These are phyloP conservation scores for Aspergillus brasiliensis DNA, from an alignment of 2,329 filamentous ascomycete genomes.

Conservation along the genomic window DNA sequence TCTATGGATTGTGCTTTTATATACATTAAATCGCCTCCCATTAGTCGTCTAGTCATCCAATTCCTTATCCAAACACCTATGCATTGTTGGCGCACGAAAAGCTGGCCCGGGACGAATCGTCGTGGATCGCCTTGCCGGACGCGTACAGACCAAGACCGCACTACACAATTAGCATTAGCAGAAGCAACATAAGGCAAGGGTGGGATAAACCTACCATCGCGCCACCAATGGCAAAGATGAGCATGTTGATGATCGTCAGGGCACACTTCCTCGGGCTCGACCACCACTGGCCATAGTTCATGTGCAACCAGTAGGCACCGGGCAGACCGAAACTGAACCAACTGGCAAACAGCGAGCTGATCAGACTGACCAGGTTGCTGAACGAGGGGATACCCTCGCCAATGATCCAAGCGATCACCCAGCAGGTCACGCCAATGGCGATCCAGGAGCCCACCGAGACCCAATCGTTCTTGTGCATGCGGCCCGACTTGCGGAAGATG, in stretches of 20 bases:
- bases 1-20: neutral
- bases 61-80: neutral
- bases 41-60: neutral
- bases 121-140: constrained; percentile 39
- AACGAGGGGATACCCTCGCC: constrained; percentile 71
- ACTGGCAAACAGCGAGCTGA: constrained; percentile 62
- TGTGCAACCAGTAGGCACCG: constrained; percentile 49
- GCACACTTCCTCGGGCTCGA: constrained; percentile 47
- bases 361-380: constrained; percentile 64
- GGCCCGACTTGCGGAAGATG: constrained; percentile 60
- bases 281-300: constrained; percentile 49
- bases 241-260: constrained; percentile 48
- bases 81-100: constrained; percentile 45
- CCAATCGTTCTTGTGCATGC: constrained; percentile 53
- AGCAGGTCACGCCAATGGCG: constrained; percentile 56
- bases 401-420: constrained; percentile 66
- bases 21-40: constrained; percentile 3
- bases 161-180: constrained; percentile 10
- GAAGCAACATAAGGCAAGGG: neutral
- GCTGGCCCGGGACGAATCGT: constrained; percentile 35
- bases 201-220: constrained; percentile 23
- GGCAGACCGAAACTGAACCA: constrained; percentile 59
- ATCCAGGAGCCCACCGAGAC: constrained; percentile 61
- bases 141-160: constrained; percentile 43
- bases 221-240: constrained; percentile 41